Evolutionary conservation across 495 filamentous ascomycete genomes (phyloP), one percentile per base, ranked within the genome.

Genomic region (Immersiella caudata): DNA sequence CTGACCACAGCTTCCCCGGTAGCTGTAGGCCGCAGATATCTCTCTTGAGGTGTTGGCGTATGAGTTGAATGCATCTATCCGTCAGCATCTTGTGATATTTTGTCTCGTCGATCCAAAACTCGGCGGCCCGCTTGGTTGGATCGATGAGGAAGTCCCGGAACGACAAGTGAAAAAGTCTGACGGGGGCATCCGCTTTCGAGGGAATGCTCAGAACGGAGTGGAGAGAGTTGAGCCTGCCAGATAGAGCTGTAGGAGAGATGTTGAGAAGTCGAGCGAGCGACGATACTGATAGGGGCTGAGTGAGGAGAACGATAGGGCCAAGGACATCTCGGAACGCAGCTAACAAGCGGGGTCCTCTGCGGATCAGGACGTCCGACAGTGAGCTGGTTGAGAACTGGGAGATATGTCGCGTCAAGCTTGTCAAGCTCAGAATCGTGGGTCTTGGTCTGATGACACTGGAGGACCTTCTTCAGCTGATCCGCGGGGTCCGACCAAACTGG

Each of bases 131-230:
- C 60, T 70, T 71, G 16, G 73, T 60, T 50, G 68, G 50, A 68
- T 82, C 75, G 51, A 85, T 59, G 16, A 87, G 79, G 70, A 81
- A 86, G 68, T 86, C 84, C 52, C 81, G 82, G 67, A 87, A 84
- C 6, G 82, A 85, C 25, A 75, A 76, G 67, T 87, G 82, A 55
- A 79, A 79, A 20, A 72, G 49, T n/a, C 69, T 58, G 33, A 79
- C 68, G 0, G 70, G 72, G 25, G 50, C 21, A 51, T 62, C 25
- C 9, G 40, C 27, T 3, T 49, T 27, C 29, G 68, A 58, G 40
- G 65, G 58, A 65, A 79, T 66, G 56, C 57, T 56, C 1, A 79
- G 60, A 18, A 78, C 69, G 22, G 76, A 78, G 62, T 75, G 72
- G 36, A 76, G 70, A 21, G 52, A 65, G 58, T 74, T 62, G 33